A percentile compares a stretch with the other conserved stretches of the same genome.
Conservation (phyloP, 176 grass and related monocot genomes). For the Carex kokanica region DNA sequence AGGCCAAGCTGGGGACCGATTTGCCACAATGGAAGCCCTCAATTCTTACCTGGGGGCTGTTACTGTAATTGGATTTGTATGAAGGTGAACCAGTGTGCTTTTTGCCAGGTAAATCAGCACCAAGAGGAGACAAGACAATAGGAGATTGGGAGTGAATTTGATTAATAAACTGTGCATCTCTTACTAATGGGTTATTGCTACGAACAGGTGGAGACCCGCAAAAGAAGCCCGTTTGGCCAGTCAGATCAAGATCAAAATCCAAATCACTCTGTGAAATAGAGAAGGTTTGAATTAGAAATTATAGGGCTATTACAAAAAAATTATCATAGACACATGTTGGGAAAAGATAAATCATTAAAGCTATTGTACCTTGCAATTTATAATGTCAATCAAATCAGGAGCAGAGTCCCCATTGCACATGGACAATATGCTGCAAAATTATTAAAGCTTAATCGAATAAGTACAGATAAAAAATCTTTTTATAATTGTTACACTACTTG, state of each 20-base stretch:
- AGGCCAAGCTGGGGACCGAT: constrained; percentile 63
- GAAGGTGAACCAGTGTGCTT: constrained; percentile 52
- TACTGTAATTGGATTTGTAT: constrained; percentile 42
- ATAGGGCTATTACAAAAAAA: neutral
- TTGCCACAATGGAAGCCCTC: constrained; percentile 79
- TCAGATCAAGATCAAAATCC: constrained; percentile 49
- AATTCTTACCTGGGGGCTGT: constrained; percentile 76
- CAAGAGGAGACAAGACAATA: constrained; percentile 25
- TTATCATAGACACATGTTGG: neutral
- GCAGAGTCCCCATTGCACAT: constrained; percentile 44
- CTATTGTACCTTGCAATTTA: constrained; percentile 57
- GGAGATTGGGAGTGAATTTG: constrained; percentile 53
- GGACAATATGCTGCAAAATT: constrained; percentile 34
- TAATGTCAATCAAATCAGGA: constrained; percentile 66
- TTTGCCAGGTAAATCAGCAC: constrained; percentile 45
- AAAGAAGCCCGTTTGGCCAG: constrained; percentile 57
- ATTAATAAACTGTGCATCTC: constrained; percentile 66
- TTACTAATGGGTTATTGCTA: constrained; percentile 74
- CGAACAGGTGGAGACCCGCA: constrained; percentile 80
- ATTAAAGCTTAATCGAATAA: neutral
- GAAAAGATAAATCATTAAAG: neutral
- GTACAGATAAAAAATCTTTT: neutral
- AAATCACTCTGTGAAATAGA: constrained; percentile 44
- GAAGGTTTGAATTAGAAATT: constrained; percentile 15
- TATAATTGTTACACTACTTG: no score